Conservation (phyloP, 2,329 filamentous ascomycete genomes). For the Rhinocladiella mackenziei region DNA sequence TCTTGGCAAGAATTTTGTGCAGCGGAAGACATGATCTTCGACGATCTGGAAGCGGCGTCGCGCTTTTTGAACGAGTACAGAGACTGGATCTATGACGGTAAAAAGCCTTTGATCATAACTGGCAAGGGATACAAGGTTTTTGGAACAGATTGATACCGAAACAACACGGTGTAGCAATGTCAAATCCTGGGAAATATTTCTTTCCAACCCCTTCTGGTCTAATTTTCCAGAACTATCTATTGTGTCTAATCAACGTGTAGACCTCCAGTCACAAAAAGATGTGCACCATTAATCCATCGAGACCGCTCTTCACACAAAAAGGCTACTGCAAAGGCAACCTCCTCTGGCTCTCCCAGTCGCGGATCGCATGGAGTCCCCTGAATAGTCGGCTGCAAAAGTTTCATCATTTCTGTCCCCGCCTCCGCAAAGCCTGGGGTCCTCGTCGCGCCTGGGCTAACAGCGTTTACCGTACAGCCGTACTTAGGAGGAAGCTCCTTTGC, state of each 20-base stretch:
- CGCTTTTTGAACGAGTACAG: constrained; percentile 3
- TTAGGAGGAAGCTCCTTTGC: constrained; percentile 30
- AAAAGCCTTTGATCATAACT: constrained; percentile 3
- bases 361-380: constrained; percentile 44
- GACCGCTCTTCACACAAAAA: constrained; percentile 45
- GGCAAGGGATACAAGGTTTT: constrained; percentile 1
- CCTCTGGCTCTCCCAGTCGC: constrained; percentile 43
- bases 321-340: constrained; percentile 47
- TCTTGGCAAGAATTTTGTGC: constrained; percentile 3
- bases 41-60: not conserved
- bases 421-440: constrained; percentile 33
- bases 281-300: constrained; percentile 48
- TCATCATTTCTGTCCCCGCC: constrained; percentile 42
- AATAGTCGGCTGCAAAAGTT: constrained; percentile 41
- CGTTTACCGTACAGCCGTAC: constrained; percentile 34
- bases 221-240: too few species aligned
- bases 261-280: constrained; percentile 37
- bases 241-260: constrained; percentile 26
- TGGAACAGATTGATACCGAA: constrained; percentile 7
- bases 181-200: too few species aligned
- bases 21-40: constrained; percentile 1
- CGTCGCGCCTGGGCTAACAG: constrained; percentile 32
- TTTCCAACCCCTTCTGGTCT: too few species aligned
- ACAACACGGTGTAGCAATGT: too few species aligned
- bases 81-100: not conserved